These are phyloP conservation scores for Proliferodiscus dingleyae DNA, from an alignment of 2,329 filamentous ascomycete species.

Conservation along the genomic window DNA sequence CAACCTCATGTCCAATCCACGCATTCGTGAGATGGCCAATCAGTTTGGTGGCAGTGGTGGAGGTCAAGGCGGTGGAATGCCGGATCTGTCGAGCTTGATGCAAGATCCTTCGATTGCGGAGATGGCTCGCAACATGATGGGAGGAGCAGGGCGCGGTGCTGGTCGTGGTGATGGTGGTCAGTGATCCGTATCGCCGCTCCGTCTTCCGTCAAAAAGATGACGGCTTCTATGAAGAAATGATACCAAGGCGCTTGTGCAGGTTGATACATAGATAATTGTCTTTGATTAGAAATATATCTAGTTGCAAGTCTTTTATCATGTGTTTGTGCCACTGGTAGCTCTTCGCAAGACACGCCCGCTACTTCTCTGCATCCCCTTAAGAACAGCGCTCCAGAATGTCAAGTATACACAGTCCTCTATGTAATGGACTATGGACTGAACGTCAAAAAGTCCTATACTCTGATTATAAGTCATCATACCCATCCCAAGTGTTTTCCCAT, in stretches of 20 bases:
- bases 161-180: slow-evolving; percentile 25
- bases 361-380: no score
- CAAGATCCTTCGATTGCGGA: slow-evolving; percentile 87
- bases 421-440: no score
- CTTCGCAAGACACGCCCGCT: no score
- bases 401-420: no score
- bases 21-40: slow-evolving; percentile 80
- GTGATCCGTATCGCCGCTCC: neutral
- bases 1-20: slow-evolving; percentile 92
- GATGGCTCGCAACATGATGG: slow-evolving; percentile 71
- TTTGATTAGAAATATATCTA: neutral
- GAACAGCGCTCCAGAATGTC: no score
- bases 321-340: no score
- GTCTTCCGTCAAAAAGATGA: neutral
- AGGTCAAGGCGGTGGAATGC: slow-evolving; percentile 71
- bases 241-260: neutral
- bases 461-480: no score
- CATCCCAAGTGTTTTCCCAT: no score
- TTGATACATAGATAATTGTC: neutral
- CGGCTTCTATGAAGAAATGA: neutral
- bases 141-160: slow-evolving; percentile 35
- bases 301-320: neutral
- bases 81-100: slow-evolving; percentile 82
- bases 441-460: no score
- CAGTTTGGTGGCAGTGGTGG: slow-evolving; percentile 63